Evolutionary conservation across 2,329 filamentous ascomycete genomes (phyloP).

Genomic region (Cordyceps javanica): DNA sequence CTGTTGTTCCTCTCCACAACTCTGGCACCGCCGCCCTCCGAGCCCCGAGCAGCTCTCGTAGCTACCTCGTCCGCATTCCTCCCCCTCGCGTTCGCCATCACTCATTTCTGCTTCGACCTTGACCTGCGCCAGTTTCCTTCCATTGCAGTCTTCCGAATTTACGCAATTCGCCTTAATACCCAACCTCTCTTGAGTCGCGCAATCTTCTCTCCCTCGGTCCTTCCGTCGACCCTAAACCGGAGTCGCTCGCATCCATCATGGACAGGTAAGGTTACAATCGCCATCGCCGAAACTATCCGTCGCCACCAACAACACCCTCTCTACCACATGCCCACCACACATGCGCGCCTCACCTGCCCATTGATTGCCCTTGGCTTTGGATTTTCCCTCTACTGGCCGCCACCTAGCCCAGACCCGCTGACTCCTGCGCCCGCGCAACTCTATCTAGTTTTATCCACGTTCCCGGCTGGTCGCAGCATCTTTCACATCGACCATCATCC

Average conservation of each 20-base stretch:
- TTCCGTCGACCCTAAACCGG: conserved; percentile 12
- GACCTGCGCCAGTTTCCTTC: neutral
- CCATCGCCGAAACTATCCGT: neutral
- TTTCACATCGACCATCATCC: conserved; percentile 23
- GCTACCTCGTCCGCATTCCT: neutral
- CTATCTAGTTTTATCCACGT: conserved; percentile 45
- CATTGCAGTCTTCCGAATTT: neutral
- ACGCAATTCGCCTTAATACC: neutral
- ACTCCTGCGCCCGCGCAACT: conserved; percentile 1
- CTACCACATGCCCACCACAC: conserved; percentile 2
- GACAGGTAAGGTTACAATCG: conserved; percentile 8
- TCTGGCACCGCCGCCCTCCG: conserved; percentile 4
- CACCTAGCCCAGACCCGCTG: conserved; percentile 1
- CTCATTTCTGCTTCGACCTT: neutral
- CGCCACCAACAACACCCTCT: neutral
- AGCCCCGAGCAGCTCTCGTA: neutral
- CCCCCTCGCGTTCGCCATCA: neutral
- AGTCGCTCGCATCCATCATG: conserved; percentile 4
- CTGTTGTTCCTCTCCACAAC: conserved; percentile 3
- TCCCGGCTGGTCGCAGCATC: conserved; percentile 46
- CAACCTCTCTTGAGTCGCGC: neutral
- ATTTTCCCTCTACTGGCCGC: neutral
- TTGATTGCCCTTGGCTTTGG: neutral
- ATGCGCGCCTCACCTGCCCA: conserved; percentile 3
- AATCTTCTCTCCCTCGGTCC: neutral